Evolutionary conservation across 805 yeast species (phyloP).

Genomic region (Pichia californica): DNA sequence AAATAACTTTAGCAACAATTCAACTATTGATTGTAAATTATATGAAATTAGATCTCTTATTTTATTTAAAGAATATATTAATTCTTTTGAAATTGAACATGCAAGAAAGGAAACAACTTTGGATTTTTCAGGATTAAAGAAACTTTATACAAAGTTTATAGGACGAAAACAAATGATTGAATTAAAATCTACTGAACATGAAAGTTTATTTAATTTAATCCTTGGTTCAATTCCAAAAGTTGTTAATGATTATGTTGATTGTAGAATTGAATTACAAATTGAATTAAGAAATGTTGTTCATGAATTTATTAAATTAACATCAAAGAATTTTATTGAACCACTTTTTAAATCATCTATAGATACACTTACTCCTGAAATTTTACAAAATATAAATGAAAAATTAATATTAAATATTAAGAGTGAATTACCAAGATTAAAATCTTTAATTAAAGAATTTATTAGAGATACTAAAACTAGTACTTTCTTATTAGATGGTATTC

Average conservation of each 20-base stretch:
- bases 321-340: constrained; percentile 35
- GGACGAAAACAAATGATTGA: constrained; percentile 1
- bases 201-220: constrained; percentile 19
- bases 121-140: constrained; percentile 72
- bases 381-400: constrained; percentile 9
- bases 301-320: constrained; percentile 56
- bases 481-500: constrained; percentile 57
- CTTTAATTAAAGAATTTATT: constrained; percentile 48
- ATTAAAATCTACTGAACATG: constrained; percentile 11
- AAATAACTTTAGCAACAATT: constrained; percentile 40
- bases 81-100: constrained; percentile 73
- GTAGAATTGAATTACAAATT: constrained; percentile 58
- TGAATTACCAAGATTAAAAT: constrained; percentile 51
- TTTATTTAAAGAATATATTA: constrained; percentile 60
- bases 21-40: constrained; percentile 56
- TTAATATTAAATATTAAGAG: constrained; percentile 45
- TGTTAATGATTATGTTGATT: constrained; percentile 77
- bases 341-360: neutral
- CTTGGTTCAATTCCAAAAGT: constrained; percentile 71
- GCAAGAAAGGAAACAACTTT: constrained; percentile 64
- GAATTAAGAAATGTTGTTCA: constrained; percentile 68
- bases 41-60: constrained; percentile 69
- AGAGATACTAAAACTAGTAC: constrained; percentile 46
- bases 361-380: neutral
- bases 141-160: constrained; percentile 31